phyloP scores from a whole-genome alignment of 352 stramenopile genomes.

The Pythium aphanidermatum region DNA sequence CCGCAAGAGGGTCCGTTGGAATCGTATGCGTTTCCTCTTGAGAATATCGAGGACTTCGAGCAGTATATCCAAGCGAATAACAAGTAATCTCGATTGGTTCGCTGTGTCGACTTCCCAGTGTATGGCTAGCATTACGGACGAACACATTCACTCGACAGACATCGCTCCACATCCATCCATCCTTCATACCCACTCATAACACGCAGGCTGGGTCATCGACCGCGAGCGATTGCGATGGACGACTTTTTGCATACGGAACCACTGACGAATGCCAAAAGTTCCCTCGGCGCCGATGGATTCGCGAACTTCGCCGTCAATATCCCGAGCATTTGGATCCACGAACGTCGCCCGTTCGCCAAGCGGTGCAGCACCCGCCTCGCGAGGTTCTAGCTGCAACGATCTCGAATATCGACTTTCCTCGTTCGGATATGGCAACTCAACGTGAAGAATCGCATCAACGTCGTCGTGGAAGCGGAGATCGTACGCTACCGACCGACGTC shows the following conservation, averaged over 20 bases:
- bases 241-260: constrained; percentile 80
- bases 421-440: constrained; percentile 55
- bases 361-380: constrained; percentile 56
- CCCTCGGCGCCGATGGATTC: constrained; percentile 69
- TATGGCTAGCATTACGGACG: neutral
- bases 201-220: constrained; percentile 35
- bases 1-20: neutral
- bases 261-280: constrained; percentile 75
- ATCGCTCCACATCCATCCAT: no score
- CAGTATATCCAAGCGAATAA: constrained; percentile 47
- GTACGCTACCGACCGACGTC: constrained; percentile 64
- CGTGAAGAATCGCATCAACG: constrained; percentile 65
- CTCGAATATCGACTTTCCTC: constrained; percentile 76
- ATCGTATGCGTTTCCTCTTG: constrained; percentile 19
- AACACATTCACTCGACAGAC: neutral
- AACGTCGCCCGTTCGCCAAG: constrained; percentile 50
- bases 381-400: constrained; percentile 66
- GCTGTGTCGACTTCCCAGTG: neutral
- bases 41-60: constrained; percentile 42
- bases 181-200: constrained; percentile 72
- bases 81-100: neutral
- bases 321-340: constrained; percentile 46
- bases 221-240: constrained; percentile 71
- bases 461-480: constrained; percentile 46
- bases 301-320: constrained; percentile 73